phyloP scores from a whole-genome alignment of 768 basidiomycete species.

The Tephrocybe sp. region DNA sequence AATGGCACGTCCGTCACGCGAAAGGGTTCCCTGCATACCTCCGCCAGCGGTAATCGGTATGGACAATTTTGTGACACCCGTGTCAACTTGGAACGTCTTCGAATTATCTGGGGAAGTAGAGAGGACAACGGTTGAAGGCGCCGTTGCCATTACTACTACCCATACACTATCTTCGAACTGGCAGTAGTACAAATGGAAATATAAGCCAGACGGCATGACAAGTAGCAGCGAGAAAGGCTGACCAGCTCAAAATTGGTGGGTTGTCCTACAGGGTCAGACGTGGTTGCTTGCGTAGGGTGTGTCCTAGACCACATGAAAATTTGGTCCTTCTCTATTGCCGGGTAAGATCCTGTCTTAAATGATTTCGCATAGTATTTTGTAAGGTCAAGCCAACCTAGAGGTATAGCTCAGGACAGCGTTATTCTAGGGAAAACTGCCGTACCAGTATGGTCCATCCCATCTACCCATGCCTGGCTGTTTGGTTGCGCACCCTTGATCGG shows the following conservation, averaged over 20 bases:
- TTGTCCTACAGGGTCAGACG: constrained; percentile 50
- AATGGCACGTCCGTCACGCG: constrained; percentile 44
- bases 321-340: constrained; percentile 55
- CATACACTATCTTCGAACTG: constrained; percentile 65
- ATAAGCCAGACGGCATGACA: background rate
- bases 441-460: constrained; percentile 60
- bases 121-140: constrained; percentile 54
- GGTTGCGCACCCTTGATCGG: constrained; percentile 75
- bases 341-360: constrained; percentile 68
- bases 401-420: constrained; percentile 1
- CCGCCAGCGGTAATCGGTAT: constrained; percentile 53
- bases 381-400: constrained; percentile 59
- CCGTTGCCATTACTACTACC: constrained; percentile 64
- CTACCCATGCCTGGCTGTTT: constrained; percentile 68
- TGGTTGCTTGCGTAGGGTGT: constrained; percentile 52
- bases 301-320: constrained; percentile 72
- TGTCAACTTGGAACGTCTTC: constrained; percentile 45
- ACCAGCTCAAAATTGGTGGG: constrained; percentile 61
- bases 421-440: constrained; percentile 7
- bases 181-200: background rate
- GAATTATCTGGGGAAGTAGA: constrained; percentile 42
- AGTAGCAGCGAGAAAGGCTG: constrained; percentile 28
- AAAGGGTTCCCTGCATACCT: constrained; percentile 46
- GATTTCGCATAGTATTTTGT: constrained; percentile 66
- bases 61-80: constrained; percentile 63